Percentiles rank a stretch among this genome's conserved stretches.
Conservation (phyloP, 176 grass and related monocot species). For the Zea luxurians region DNA sequence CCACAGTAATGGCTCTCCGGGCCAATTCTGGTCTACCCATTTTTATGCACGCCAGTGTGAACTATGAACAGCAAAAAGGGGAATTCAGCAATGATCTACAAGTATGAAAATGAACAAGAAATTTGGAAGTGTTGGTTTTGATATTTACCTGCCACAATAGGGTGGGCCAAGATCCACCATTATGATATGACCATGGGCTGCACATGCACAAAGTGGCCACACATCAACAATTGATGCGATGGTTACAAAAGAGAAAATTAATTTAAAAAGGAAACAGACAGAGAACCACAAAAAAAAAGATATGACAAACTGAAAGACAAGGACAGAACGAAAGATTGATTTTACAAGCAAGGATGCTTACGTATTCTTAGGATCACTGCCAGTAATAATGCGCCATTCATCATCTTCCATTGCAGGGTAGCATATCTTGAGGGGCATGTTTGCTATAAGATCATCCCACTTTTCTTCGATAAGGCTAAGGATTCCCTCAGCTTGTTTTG, state of each 20-base stretch:
- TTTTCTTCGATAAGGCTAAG: slow-evolving; percentile 88
- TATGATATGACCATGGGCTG: slow-evolving; percentile 99
- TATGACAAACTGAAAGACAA: background rate
- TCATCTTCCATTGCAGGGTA: slow-evolving; percentile 86
- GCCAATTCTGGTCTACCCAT: slow-evolving; percentile 90
- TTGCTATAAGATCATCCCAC: slow-evolving; percentile 77
- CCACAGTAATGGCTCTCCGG: slow-evolving; percentile 66
- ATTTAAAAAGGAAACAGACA: slow-evolving; percentile 8
- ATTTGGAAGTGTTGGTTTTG: background rate
- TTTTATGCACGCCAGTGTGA: slow-evolving; percentile 95
- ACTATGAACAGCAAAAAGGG: slow-evolving; percentile 49
- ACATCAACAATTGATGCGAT: slow-evolving; percentile 29
- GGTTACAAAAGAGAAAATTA: slow-evolving; percentile 8
- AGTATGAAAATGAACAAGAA: background rate
- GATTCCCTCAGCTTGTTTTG: slow-evolving; percentile 74
- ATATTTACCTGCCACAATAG: slow-evolving; percentile 90
- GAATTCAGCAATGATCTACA: slow-evolving; percentile 22
- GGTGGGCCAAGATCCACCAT: slow-evolving; percentile 99
- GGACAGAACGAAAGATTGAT: slow-evolving; percentile 7
- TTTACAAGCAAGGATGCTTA: slow-evolving; percentile 35
- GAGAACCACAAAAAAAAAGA: slow-evolving; percentile 10
- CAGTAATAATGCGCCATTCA: slow-evolving; percentile 81
- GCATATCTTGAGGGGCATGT: slow-evolving; percentile 78
- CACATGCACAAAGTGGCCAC: slow-evolving; percentile 40
- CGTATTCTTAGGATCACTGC: slow-evolving; percentile 94